Conservation (phyloP, 2,329 filamentous ascomycete genomes). For the Epichloe baconii region DNA sequence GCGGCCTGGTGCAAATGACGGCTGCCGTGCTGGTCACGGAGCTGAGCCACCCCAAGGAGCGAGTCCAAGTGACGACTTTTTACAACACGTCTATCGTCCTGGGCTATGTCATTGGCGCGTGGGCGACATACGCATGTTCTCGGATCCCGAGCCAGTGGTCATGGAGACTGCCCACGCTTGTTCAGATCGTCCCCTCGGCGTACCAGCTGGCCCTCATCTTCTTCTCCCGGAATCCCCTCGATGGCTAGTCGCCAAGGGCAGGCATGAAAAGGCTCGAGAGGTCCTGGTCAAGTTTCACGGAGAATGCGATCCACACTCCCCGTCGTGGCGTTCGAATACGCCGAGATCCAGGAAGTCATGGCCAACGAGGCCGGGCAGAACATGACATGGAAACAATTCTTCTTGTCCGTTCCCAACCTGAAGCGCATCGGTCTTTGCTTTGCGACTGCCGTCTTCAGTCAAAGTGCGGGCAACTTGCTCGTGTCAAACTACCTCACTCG, state of each 20-base stretch:
- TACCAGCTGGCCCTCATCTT: slow-evolving; percentile 30
- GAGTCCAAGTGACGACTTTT: slow-evolving; percentile 24
- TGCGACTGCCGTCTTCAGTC: slow-evolving; percentile 25
- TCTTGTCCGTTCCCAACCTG: slow-evolving; percentile 24
- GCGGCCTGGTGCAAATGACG: slow-evolving; percentile 26
- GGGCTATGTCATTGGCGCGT: slow-evolving; percentile 24
- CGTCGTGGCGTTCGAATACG: slow-evolving; percentile 32
- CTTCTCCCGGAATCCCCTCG: slow-evolving; percentile 48
- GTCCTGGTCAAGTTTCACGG: slow-evolving; percentile 40
- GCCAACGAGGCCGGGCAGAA: slow-evolving; percentile 16
- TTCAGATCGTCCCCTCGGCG: slow-evolving; percentile 33
- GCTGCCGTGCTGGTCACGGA: slow-evolving; percentile 30
- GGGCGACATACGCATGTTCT: slow-evolving; percentile 22
- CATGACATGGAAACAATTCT: slow-evolving; percentile 29
- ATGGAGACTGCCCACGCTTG: slow-evolving; percentile 38
- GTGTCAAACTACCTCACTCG: slow-evolving; percentile 29
- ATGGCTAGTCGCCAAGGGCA: slow-evolving; percentile 41
- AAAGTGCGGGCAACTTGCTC: slow-evolving; percentile 27
- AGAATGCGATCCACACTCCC: slow-evolving; percentile 29
- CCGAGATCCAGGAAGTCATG: slow-evolving; percentile 36
- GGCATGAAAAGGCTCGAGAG: slow-evolving; percentile 32
- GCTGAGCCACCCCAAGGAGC: slow-evolving; percentile 27
- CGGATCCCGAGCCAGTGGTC: slow-evolving; percentile 25
- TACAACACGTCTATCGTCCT: slow-evolving; percentile 29
- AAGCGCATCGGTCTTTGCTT: slow-evolving; percentile 28